These are phyloP conservation scores for Neurospora sp. DNA, from an alignment of 495 filamentous ascomycete species.

Conservation along the genomic window DNA sequence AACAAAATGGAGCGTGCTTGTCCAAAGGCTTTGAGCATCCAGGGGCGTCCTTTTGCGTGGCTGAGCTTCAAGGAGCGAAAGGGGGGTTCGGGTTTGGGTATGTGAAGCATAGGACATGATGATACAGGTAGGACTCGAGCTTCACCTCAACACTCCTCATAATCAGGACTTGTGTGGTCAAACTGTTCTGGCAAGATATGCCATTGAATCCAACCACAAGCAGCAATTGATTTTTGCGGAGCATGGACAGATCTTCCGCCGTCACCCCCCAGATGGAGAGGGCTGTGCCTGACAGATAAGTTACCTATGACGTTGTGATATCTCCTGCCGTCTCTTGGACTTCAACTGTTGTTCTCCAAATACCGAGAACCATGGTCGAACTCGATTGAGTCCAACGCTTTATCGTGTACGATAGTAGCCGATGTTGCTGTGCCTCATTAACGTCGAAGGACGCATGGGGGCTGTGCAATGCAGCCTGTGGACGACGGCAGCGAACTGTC, in stretches of 20 bases:
- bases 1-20: background rate
- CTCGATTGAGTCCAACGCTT: background rate
- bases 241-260: background rate
- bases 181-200: background rate
- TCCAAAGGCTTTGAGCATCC: background rate
- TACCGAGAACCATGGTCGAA: background rate
- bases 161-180: background rate
- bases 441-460: background rate
- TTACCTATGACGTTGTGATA: background rate
- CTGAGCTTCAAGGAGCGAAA: background rate
- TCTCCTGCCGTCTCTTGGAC: background rate
- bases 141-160: background rate
- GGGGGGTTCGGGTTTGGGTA: background rate
- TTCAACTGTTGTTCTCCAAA: background rate
- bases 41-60: background rate
- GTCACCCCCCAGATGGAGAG: background rate
- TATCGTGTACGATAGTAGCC: background rate
- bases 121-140: background rate
- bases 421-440: background rate
- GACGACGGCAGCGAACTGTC: background rate
- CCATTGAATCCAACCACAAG: background rate
- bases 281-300: background rate
- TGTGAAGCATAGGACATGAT: background rate
- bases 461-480: background rate
- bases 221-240: background rate